Base-by-base conservation (phyloP, 106 monocot genomes). In the Dioscorea dumetorum region DNA sequence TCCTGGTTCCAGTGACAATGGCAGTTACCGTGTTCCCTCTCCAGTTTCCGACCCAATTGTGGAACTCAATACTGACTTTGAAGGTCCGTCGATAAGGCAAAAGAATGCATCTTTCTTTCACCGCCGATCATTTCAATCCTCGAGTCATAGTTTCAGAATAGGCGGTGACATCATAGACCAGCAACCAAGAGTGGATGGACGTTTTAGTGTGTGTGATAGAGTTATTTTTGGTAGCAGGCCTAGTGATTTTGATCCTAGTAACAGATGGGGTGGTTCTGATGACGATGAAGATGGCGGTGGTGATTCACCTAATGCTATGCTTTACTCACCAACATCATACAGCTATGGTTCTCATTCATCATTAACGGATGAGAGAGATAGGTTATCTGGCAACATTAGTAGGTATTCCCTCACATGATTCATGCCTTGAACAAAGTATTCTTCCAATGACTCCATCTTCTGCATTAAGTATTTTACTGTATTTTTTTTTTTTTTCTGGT, bases 41-140 rank as follows among this genome's bases (percentile, higher is more conserved):
- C 86, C 90, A 17, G 70, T 77, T 68, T 77, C 77, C 0, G 67
- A 76, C 60, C 91, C 81, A 50, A 35, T 86, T 33, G 73, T 74
- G 20, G 91, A 91, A 70, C 76, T 91, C 19, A 62, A 84, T 70
- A 87, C 78, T 48, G 91, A 91, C 50, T 87, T 91, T 67, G 91
- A 91, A 48, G 91, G 81, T 0, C 77, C 83, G 6, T 85, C 80
- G 17, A 74, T 69, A 1, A 68, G 77, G 61, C 80, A 83, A 61
- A 83, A 78, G 60, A 80, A 72, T 35, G 77, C 79, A 12, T 91
- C 90, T 0, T 78, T 84, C 24, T 84, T 83, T 32, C 76, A 81
- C 23, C 83, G 87, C 0, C 86, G 84, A 4, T 91, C 87, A 3
- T 87, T 87, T 59, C 85, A 85, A 50, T 75, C 77, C 11, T 24